Evolutionary conservation across 306 rosid species (phyloP), one percentile per base, ranked within the genome.

Genomic region (Cicer judaicum): DNA sequence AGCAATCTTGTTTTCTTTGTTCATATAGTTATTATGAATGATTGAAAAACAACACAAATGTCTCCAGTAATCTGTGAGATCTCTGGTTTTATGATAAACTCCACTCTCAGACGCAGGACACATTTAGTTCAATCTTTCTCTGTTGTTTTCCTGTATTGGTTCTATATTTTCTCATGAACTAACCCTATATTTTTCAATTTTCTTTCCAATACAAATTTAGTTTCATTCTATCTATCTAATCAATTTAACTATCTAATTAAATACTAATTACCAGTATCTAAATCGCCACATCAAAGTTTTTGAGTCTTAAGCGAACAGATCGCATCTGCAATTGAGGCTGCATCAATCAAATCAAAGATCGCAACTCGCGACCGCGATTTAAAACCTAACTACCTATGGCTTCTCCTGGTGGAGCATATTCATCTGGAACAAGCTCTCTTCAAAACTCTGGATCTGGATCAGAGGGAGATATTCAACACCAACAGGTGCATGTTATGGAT

Each of bases 81-180:
- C 73, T 60, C 84, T 70, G 36, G 36, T 29, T 29, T 29, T 70
- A 87, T 78, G 84, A 88, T 93, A 46, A 93, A 85, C 74, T 87
- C 96, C 4, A 77, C 88, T 43, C 93, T 89, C 6, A 82, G 87
- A 62, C 88, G 97, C 81, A 81, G 93, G 55, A 87, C 89, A 70
- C 98, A 87, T 79, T 66, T 93, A 55, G 94, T 91, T 46, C 97
- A 89, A 84, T 91, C 96, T 12, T 91, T 93, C 94, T 93, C 97
- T 5, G 94, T 89, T 75, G 96, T 86, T 72, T 93, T 93, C 87
- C 97, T 93, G 71, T 89, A 93, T 84, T 93, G 98, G 98, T 93
- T 93, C 78, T 93, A 89, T 64, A 87, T 78, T 68, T 87, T 87
- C 77, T 91, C 91, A 79, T 85, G 78, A 89, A 80, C 85, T 81